phyloP scores from a whole-genome alignment of 768 basidiomycete species.

The Lyophyllum decastes region DNA sequence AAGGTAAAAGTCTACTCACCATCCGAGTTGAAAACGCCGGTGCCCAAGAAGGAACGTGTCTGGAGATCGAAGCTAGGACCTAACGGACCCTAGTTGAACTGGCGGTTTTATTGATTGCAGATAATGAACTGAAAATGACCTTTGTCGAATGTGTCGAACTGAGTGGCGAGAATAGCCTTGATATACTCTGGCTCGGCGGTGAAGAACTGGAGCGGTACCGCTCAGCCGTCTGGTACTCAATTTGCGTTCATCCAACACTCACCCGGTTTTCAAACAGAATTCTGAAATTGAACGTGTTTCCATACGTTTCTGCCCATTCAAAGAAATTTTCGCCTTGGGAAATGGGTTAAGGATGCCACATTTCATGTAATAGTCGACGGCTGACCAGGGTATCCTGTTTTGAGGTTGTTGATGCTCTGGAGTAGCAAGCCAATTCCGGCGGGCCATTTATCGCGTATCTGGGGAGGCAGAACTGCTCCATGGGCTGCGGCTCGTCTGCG shows the following conservation, averaged over 20 bases:
- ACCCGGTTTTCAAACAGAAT: conserved; percentile 35
- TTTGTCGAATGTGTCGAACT: conserved; percentile 50
- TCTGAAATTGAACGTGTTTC: conserved; percentile 25
- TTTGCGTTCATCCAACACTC: neutral
- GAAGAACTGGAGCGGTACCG: conserved; percentile 31
- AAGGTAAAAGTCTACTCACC: conserved; percentile 31
- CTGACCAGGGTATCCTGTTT: conserved; percentile 37
- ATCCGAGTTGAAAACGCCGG: conserved; percentile 62
- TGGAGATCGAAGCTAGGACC: conserved; percentile 28
- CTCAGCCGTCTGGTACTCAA: neutral
- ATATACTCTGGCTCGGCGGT: conserved; percentile 48
- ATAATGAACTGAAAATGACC: conserved; percentile 12
- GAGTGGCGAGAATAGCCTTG: conserved; percentile 48
- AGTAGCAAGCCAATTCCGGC: conserved; percentile 22
- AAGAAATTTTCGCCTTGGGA: conserved; percentile 27
- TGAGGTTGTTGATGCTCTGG: conserved; percentile 22
- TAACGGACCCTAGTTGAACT: neutral
- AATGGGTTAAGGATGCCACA: neutral
- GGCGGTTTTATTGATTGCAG: conserved; percentile 4
- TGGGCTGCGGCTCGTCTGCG: conserved; percentile 27
- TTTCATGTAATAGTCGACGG: neutral
- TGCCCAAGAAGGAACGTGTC: conserved; percentile 44
- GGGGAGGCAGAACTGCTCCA: conserved; percentile 35
- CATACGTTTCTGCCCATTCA: conserved; percentile 23
- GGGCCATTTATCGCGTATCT: conserved; percentile 26